These are phyloP conservation scores for Podila epicladia DNA, from an alignment of 192 early-diverging fungal species.

Conservation along the genomic window DNA sequence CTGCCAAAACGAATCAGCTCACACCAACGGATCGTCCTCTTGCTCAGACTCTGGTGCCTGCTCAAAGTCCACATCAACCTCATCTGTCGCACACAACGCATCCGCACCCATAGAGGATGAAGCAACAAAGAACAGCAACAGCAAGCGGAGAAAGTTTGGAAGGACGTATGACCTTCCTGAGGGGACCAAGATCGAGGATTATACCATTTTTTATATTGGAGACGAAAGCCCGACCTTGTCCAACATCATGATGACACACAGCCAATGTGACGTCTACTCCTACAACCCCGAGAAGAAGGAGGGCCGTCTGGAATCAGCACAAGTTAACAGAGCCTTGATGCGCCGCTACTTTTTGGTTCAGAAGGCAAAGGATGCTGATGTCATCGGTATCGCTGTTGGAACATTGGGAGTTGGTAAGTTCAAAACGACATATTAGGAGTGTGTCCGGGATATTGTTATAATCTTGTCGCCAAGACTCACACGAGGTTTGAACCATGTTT, in stretches of 20 bases:
- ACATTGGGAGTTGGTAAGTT: slow-evolving; percentile 90
- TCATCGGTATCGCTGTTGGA: slow-evolving; percentile 95
- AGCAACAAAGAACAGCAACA: neutral
- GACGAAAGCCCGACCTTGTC: slow-evolving; percentile 82
- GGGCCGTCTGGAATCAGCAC: slow-evolving; percentile 64
- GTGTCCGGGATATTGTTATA: neutral
- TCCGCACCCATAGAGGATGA: neutral
- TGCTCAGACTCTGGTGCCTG: neutral
- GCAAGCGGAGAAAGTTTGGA: slow-evolving; percentile 52
- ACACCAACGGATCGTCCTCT: neutral
- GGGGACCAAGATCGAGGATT: slow-evolving; percentile 63
- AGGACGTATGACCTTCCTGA: slow-evolving; percentile 64
- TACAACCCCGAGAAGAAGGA: slow-evolving; percentile 72
- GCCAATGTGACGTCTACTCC: slow-evolving; percentile 65
- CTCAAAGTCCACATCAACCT: slow-evolving; percentile 1
- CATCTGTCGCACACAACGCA: no score
- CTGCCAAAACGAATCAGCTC: slow-evolving; percentile 1
- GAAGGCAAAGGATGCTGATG: slow-evolving; percentile 90
- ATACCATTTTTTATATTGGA: slow-evolving; percentile 86
- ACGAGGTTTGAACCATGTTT: neutral
- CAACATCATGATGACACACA: slow-evolving; percentile 88
- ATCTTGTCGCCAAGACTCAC: neutral
- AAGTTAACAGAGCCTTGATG: slow-evolving; percentile 68
- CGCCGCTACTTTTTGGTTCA: slow-evolving; percentile 83
- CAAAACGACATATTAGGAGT: neutral